Evolutionary conservation across 2,329 filamentous ascomycete genomes (phyloP).

Genomic region (Alternaria ventricosa): DNA sequence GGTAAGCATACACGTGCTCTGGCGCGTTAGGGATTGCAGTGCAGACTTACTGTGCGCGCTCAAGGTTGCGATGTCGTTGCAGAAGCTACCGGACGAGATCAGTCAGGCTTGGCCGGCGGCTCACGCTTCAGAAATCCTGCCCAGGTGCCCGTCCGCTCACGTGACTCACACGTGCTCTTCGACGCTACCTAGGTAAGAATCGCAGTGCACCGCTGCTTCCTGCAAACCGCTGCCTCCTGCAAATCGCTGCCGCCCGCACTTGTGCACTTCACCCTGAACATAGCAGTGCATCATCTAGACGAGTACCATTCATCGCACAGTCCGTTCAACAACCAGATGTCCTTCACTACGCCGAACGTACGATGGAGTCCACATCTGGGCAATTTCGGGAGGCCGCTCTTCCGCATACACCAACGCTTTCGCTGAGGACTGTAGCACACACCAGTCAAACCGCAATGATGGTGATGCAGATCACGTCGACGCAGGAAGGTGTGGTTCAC

Average conservation of each 20-base stretch:
- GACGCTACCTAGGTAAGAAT: background rate
- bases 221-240: too few relatives aligned
- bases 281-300: too few relatives aligned
- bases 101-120: background rate
- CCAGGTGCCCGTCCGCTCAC: too few relatives aligned
- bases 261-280: too few relatives aligned
- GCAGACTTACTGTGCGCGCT: background rate
- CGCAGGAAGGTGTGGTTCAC: background rate
- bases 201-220: too few relatives aligned
- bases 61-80: background rate
- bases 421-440: background rate
- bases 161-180: background rate
- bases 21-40: background rate
- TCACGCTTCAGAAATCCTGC: too few relatives aligned
- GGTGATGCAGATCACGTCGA: background rate
- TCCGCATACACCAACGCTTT: background rate
- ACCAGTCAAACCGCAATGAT: background rate
- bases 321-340: background rate
- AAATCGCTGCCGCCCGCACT: too few relatives aligned
- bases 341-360: background rate
- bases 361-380: background rate
- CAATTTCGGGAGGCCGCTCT: background rate
- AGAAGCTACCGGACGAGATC: background rate
- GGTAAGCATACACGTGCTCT: background rate
- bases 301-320: background rate